Evolutionary conservation across 495 filamentous ascomycete species (phyloP), one percentile per base, ranked within the genome.

Genomic region (Mycothermus thermophilus): DNA sequence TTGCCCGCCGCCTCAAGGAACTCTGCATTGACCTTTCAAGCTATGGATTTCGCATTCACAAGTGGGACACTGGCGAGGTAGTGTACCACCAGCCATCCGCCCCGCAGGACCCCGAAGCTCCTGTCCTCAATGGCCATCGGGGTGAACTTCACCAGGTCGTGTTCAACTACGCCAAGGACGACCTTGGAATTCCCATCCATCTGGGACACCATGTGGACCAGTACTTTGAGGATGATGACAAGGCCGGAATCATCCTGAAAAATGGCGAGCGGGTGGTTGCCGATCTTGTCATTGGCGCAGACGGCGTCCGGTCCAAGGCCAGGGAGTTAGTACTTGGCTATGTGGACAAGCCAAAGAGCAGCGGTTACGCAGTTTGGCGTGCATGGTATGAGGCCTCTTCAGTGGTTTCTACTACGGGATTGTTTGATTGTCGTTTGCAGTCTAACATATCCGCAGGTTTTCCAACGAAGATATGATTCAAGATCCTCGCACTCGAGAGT

Each of bases 31-130:
- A 76, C 35, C 40, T 74, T 32, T 38, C 48, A 6, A 42, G 54
- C 0, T 67, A 73, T 43, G 71, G 71, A 16, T 74, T 74, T 49
- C 66, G 71, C 21, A 73, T 74, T 39, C 69, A 71, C 47, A 76
- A 76, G 40, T 74, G 66, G 45, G 63, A 66, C 40, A 74, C 70
- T 0, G 74, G 73, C 21, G 72, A 76, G 50, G 57, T 77, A 7
- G 60, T 76, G 22, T 62, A 69, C 40, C 70, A 73, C 40, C 71
- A 76, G 35, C 55, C 42, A 24, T 51, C 59, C 2, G 63, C 64
- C 8, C 41, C 55, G 3, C 54, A 55, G 14, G 42, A 66, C 25
- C 53, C 54, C 3, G 64, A 66, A n/a, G 62, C 67, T 9, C 72
- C 73, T 1, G 63, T 67, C 3, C n/a, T 76, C 42, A 76, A 76